Conservation (phyloP, 1,284 basidiomycete species). For the Fereydounia khargensis region DNA sequence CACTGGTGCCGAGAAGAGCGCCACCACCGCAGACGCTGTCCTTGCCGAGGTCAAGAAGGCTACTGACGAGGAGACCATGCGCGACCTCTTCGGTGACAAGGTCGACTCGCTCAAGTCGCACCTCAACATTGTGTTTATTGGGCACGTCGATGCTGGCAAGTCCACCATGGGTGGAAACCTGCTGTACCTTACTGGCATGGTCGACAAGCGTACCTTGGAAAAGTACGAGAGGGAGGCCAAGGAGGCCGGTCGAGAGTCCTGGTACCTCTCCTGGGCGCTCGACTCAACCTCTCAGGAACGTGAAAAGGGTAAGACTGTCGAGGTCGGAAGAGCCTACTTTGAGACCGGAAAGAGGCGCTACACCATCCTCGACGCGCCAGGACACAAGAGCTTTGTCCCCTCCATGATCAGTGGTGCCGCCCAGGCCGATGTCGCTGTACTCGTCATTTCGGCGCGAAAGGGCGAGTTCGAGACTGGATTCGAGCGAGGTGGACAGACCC, state of each 20-base stretch:
- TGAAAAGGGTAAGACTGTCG: constrained; percentile 57
- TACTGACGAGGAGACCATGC: constrained; percentile 56
- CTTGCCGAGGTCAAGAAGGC: constrained; percentile 50
- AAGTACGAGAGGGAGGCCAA: constrained; percentile 57
- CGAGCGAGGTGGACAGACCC: constrained; percentile 55
- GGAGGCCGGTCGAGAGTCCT: constrained; percentile 54
- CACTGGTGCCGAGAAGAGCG: constrained; percentile 41
- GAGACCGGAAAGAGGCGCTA: constrained; percentile 56
- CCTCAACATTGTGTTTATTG: constrained; percentile 56
- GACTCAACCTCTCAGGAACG: constrained; percentile 56
- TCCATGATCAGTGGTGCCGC: constrained; percentile 57
- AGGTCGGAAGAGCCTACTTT: constrained; percentile 56
- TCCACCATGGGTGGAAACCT: constrained; percentile 57
- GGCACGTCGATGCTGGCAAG: constrained; percentile 57
- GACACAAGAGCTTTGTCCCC: constrained; percentile 56
- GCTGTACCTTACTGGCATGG: constrained; percentile 55
- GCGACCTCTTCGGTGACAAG: constrained; percentile 54
- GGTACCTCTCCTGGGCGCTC: constrained; percentile 57
- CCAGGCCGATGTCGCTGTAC: constrained; percentile 55
- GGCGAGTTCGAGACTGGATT: constrained; percentile 57
- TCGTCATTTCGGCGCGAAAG: constrained; percentile 54
- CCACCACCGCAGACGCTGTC: constrained; percentile 51
- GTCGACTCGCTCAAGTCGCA: constrained; percentile 53
- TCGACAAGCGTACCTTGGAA: constrained; percentile 57
- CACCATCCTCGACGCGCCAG: constrained; percentile 56